A percentile compares a stretch with the other conserved stretches of the same genome.
Evolutionary conservation across 257 asterid species (phyloP).

Genomic region (Leptodermis oblonga): DNA sequence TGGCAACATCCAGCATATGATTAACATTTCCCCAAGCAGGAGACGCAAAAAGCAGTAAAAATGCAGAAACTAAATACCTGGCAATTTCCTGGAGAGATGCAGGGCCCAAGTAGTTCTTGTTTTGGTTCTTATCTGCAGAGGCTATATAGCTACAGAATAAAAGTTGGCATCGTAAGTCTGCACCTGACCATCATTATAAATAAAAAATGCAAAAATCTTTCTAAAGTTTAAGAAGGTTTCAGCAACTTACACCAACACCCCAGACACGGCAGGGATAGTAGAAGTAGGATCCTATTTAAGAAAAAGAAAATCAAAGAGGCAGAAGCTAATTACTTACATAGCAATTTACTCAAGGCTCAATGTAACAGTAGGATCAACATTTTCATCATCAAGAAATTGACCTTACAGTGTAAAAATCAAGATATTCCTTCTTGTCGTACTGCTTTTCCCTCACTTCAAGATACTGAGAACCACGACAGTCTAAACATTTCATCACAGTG

Average conservation of each 20-base stretch:
- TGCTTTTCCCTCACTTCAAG: constrained; percentile 98
- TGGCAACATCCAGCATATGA: background rate
- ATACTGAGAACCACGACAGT: constrained; percentile 37
- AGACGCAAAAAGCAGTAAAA: background rate
- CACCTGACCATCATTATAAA: background rate
- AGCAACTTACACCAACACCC: constrained; percentile 77
- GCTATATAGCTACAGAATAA: constrained; percentile 60
- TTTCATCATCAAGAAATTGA: background rate
- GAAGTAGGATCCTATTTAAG: constrained; percentile 54
- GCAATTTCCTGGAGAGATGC: constrained; percentile 85
- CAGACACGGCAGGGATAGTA: constrained; percentile 52
- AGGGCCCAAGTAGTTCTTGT: constrained; percentile 82
- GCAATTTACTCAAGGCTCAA: background rate
- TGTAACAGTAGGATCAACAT: background rate
- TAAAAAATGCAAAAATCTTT: constrained; percentile 16
- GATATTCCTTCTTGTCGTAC: constrained; percentile 75
- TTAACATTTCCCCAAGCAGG: background rate
- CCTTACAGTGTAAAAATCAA: constrained; percentile 78
- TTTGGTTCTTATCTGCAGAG: constrained; percentile 69
- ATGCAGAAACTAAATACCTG: constrained; percentile 31
- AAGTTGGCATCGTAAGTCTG: constrained; percentile 19
- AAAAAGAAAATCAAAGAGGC: background rate
- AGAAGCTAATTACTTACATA: background rate
- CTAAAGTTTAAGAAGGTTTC: background rate
- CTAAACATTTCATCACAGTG: background rate